Conservation (phyloP, 2,329 filamentous ascomycete species). For the Cordyceps militaris region DNA sequence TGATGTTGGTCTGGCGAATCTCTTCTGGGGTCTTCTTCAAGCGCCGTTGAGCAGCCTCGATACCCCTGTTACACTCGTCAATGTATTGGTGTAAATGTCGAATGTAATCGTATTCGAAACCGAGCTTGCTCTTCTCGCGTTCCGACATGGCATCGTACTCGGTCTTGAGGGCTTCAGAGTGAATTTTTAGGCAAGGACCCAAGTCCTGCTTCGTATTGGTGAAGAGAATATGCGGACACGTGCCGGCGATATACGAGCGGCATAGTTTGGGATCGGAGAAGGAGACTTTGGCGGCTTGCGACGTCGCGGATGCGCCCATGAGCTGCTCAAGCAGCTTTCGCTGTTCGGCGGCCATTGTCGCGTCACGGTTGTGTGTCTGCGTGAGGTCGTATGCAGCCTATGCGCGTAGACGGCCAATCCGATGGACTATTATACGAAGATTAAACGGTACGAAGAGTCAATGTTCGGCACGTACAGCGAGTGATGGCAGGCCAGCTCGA, state of each 20-base stretch:
- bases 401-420: not conserved
- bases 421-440: not conserved
- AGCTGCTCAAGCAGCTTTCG: conserved; percentile 97
- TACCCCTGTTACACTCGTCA: conserved; percentile 90
- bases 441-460: not conserved
- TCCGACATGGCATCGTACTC: conserved; percentile 75
- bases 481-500: not conserved
- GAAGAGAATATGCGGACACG: conserved; percentile 97
- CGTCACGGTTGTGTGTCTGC: not conserved
- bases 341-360: conserved; percentile 86
- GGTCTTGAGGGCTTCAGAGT: conserved; percentile 79
- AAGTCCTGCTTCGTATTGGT: conserved; percentile 98
- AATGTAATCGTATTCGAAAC: conserved; percentile 96
- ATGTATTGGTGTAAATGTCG: conserved; percentile 95
- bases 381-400: not conserved
- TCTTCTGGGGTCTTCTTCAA: conserved; percentile 97
- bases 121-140: conserved; percentile 67
- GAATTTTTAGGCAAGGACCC: conserved; percentile 79
- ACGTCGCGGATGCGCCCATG: conserved; percentile 68
- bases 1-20: conserved; percentile 85
- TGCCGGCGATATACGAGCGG: conserved; percentile 86
- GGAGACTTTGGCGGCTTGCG: conserved; percentile 72
- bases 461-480: not conserved
- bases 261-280: conserved; percentile 92
- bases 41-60: conserved; percentile 80